Conservation (phyloP, 257 asterid genomes). For the Penstemon eatonii region DNA sequence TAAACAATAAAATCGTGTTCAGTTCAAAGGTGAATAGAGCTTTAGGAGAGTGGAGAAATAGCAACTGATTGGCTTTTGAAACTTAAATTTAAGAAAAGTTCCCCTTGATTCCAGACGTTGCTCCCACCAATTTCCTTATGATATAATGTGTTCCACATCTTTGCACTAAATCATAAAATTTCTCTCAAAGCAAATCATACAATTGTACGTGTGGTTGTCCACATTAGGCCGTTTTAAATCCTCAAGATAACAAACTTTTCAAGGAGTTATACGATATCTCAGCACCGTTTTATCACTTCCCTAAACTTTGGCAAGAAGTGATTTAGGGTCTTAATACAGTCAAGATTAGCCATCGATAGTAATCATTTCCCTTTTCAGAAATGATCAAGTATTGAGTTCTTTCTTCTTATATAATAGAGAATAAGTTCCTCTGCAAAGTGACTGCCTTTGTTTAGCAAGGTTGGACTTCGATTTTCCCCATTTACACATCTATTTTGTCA, state of each 20-base stretch:
- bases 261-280: neutral
- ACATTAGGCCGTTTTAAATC: neutral
- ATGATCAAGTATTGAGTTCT: neutral
- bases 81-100: neutral
- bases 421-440: neutral
- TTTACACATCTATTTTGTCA: neutral
- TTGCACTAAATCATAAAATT: neutral
- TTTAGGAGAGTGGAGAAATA: conserved; percentile 6
- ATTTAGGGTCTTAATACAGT: neutral
- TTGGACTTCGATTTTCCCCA: neutral
- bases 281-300: conserved; percentile 4
- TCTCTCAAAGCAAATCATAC: too few relatives aligned
- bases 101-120: neutral
- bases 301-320: conserved; percentile 10
- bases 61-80: conserved; percentile 4
- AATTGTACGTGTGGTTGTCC: neutral
- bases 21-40: conserved; percentile 6
- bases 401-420: neutral
- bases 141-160: neutral
- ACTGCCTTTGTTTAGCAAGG: neutral
- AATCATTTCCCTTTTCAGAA: neutral
- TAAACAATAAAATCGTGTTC: neutral
- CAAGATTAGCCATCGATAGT: neutral
- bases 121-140: neutral
- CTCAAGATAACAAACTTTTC: neutral